Evolutionary conservation across 257 asterid genomes (phyloP).

Genomic region (Penstemon davidsonii): DNA sequence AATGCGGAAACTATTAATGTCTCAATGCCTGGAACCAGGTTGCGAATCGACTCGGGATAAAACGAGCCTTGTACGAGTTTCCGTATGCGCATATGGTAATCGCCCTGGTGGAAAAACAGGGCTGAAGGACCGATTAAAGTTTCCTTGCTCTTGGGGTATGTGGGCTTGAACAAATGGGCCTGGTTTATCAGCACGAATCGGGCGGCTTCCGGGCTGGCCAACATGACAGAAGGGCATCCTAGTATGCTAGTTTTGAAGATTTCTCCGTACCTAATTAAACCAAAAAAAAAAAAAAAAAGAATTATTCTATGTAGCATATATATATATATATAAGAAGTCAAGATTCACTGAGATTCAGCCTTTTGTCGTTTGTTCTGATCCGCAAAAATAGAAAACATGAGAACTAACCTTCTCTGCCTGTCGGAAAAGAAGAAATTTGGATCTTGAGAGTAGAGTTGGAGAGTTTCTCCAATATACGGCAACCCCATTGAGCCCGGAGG

Average conservation of each 20-base stretch:
- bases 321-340: no score
- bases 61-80: conserved; percentile 59
- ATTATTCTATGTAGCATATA: no score
- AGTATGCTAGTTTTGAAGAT: conserved; percentile 77
- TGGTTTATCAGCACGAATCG: conserved; percentile 65
- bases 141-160: conserved; percentile 81
- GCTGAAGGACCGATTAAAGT: conserved; percentile 71
- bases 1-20: conserved; percentile 46
- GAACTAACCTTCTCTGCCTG: conserved; percentile 52
- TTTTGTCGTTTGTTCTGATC: no score
- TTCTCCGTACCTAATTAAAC: conserved; percentile 62
- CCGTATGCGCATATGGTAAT: conserved; percentile 68
- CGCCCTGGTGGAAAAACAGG: conserved; percentile 80
- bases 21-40: conserved; percentile 47
- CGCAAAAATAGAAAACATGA: not conserved
- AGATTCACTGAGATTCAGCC: no score
- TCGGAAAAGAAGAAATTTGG: conserved; percentile 63
- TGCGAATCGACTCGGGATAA: conserved; percentile 57
- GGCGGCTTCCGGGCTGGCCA: conserved; percentile 90
- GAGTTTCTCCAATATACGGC: conserved; percentile 85
- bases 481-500: conserved; percentile 97
- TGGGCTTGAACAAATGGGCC: conserved; percentile 85
- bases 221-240: conserved; percentile 84
- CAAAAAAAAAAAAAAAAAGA: not conserved
- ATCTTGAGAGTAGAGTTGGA: conserved; percentile 73